These are phyloP conservation scores for Hypoxylon sp. DNA, from an alignment of 2,329 filamentous ascomycete genomes.

Conservation along the genomic window DNA sequence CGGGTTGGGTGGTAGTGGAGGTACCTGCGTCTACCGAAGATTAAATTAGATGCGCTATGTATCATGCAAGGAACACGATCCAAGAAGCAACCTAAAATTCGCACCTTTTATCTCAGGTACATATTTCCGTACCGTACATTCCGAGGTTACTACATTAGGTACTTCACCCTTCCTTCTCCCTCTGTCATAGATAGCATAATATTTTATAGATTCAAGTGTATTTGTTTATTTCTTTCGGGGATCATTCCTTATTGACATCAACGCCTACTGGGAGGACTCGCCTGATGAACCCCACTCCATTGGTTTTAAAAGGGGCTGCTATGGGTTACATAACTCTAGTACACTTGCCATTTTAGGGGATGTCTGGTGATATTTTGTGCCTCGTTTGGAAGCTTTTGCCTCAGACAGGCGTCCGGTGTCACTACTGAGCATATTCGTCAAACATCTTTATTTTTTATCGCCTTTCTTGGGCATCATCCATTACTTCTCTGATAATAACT, in stretches of 20 bases:
- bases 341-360: not conserved
- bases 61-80: not conserved
- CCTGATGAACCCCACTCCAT: not conserved
- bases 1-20: conserved; percentile 7
- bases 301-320: not conserved
- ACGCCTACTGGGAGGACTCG: not conserved
- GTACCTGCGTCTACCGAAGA: conserved; percentile 37
- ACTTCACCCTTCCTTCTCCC: not conserved
- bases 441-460: no score
- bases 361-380: not conserved
- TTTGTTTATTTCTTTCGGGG: not conserved
- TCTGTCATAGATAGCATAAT: not conserved
- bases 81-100: not conserved
- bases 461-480: no score
- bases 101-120: not conserved
- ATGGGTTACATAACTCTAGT: not conserved
- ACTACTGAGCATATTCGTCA: no score
- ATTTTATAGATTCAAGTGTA: not conserved
- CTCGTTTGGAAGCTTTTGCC: no score
- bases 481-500: no score
- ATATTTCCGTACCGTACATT: no score
- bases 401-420: no score
- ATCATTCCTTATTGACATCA: not conserved
- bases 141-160: not conserved
- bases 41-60: conserved; percentile 2